Percentiles rank a stretch among this genome's conserved stretches.
Conservation (phyloP, 331 rosid genomes). For the Phaseolus coccineus region DNA sequence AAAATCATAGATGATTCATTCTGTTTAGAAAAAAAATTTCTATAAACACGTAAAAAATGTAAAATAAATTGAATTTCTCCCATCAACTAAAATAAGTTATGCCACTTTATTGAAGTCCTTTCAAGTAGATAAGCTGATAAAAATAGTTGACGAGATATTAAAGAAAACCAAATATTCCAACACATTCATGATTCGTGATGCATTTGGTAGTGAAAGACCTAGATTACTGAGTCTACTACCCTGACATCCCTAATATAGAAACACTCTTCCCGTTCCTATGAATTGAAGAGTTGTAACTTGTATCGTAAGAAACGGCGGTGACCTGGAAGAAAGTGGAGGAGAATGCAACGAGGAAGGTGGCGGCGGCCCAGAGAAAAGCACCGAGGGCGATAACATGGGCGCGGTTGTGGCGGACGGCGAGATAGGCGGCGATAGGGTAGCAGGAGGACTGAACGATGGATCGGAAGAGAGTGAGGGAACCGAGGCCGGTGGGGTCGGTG, state of each 20-base stretch:
- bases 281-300: too few relatives aligned
- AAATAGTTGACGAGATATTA: neutral
- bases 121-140: too few relatives aligned
- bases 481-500: conserved; percentile 86
- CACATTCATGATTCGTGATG: too few relatives aligned
- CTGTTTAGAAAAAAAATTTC: neutral
- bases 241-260: neutral
- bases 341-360: conserved; percentile 90
- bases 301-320: neutral
- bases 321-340: conserved; percentile 90
- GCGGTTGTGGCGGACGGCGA: conserved; percentile 78
- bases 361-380: conserved; percentile 90
- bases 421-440: conserved; percentile 82
- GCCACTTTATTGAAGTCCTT: too few relatives aligned
- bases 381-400: conserved; percentile 92
- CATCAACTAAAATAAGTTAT: neutral
- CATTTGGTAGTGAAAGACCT: neutral
- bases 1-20: neutral
- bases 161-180: neutral
- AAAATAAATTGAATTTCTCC: neutral
- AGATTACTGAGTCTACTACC: neutral
- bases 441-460: conserved; percentile 80
- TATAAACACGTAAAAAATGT: neutral
- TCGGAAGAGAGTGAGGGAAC: conserved; percentile 79
- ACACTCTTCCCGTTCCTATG: neutral